A percentile compares a stretch with the other conserved stretches of the same genome.
Evolutionary conservation across 495 filamentous ascomycete species (phyloP).

Genomic region (Parathielavia appendiculata): DNA sequence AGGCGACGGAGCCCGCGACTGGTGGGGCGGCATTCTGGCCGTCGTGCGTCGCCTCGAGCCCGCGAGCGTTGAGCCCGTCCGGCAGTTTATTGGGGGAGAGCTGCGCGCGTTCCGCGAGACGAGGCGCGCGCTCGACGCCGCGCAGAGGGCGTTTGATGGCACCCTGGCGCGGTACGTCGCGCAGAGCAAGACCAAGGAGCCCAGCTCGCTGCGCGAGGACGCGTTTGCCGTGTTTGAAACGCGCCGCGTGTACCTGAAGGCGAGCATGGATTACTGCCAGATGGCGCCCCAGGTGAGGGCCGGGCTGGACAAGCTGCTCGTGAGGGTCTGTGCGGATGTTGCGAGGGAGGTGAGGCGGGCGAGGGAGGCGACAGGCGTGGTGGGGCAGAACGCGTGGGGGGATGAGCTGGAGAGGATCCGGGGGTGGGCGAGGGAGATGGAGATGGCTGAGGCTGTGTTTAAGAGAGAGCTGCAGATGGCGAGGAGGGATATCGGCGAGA

Average conservation of each 20-base stretch:
- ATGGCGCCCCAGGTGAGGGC: conserved; percentile 75
- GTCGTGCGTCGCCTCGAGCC: conserved; percentile 69
- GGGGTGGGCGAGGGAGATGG: conserved; percentile 92
- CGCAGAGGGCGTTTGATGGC: conserved; percentile 77
- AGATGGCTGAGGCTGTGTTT: conserved; percentile 71
- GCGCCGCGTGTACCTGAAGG: conserved; percentile 82
- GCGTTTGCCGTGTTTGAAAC: conserved; percentile 95
- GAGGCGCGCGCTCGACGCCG: conserved; percentile 65
- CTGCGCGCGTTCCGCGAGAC: conserved; percentile 59
- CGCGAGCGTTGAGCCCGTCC: conserved; percentile 74
- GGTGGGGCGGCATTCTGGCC: conserved; percentile 71
- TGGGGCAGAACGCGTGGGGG: conserved; percentile 53
- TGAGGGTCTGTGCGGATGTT: conserved; percentile 76
- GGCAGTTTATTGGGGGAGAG: conserved; percentile 68
- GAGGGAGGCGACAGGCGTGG: conserved; percentile 17
- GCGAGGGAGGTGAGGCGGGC: conserved; percentile 64
- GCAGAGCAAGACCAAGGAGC: conserved; percentile 89
- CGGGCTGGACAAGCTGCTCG: conserved; percentile 77
- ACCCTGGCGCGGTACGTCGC: conserved; percentile 71
- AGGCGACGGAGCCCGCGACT: conserved; percentile 77
- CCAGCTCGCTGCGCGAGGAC: conserved; percentile 84
- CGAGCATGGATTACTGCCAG: conserved; percentile 88
- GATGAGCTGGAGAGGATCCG: conserved; percentile 83
- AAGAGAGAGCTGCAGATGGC: conserved; percentile 72
- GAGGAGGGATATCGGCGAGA: conserved; percentile 77